Percentiles rank a stretch among this genome's conserved stretches.
These are phyloP conservation scores for Begonia fuchsioides DNA, from an alignment of 306 rosid species.

Conservation along the genomic window DNA sequence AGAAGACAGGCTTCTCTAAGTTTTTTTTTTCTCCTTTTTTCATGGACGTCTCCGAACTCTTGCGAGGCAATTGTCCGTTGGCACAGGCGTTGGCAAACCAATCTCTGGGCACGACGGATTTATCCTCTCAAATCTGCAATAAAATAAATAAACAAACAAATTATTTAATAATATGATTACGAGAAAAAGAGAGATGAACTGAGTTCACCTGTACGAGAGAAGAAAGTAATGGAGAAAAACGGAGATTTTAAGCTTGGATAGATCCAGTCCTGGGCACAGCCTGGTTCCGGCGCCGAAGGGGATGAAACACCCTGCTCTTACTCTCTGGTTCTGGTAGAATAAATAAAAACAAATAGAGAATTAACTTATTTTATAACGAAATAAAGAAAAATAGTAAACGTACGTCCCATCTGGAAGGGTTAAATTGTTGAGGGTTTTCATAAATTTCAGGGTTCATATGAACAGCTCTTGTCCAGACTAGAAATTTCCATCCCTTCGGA, in stretches of 20 bases:
- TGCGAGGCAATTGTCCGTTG: constrained; percentile 46
- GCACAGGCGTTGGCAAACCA: constrained; percentile 35
- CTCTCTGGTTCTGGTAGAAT: constrained; percentile 22
- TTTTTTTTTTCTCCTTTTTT: constrained; percentile 7
- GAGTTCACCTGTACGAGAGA: constrained; percentile 41
- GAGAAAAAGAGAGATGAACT: not conserved
- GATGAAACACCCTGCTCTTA: constrained; percentile 41
- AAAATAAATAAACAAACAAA: not conserved
- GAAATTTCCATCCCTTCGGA: constrained; percentile 61
- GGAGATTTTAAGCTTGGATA: constrained; percentile 39
- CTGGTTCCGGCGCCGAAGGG: constrained; percentile 56
- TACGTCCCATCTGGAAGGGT: constrained; percentile 62
- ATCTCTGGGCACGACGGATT: constrained; percentile 26
- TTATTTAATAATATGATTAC: not conserved
- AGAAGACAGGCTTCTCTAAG: no score
- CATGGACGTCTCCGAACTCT: constrained; percentile 25
- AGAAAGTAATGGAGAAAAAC: constrained; percentile 57
- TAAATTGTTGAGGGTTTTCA: constrained; percentile 27
- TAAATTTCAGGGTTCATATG: constrained; percentile 58
- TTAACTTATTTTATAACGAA: not conserved
- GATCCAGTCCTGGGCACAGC: constrained; percentile 42
- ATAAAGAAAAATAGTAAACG: not conserved
- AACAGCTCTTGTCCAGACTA: constrained; percentile 56
- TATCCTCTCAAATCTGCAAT: constrained; percentile 38
- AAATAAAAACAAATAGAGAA: not conserved